A percentile compares a stretch with the other conserved stretches of the same genome.
phyloP scores from a whole-genome alignment of 164 flowering plant genomes.

The Vitis rupestris region DNA sequence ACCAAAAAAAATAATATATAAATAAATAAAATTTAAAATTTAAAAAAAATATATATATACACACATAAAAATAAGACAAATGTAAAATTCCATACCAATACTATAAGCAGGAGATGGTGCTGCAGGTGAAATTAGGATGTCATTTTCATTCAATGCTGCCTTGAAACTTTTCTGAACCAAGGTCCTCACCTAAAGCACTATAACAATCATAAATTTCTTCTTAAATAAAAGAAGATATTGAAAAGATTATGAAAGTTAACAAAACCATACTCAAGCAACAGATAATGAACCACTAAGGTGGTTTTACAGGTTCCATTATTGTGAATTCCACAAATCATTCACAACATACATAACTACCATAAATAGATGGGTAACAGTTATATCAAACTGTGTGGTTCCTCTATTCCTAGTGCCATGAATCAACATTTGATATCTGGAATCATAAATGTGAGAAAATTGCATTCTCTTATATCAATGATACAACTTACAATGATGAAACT shows the following conservation, averaged over 20 bases:
- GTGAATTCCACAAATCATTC: too few relatives aligned
- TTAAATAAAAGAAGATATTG: conserved; percentile 1
- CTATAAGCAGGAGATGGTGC: conserved; percentile 94
- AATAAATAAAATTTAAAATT: too few relatives aligned
- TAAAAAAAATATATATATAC: too few relatives aligned
- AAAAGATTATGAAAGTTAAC: background rate
- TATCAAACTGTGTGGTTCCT: too few relatives aligned
- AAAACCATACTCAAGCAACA: background rate
- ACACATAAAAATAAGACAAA: background rate
- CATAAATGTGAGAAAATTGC: too few relatives aligned
- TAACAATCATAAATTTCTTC: conserved; percentile 27
- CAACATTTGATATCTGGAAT: too few relatives aligned
- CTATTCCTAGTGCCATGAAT: too few relatives aligned
- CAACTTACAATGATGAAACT: background rate
- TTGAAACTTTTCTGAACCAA: conserved; percentile 68
- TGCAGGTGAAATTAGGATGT: conserved; percentile 90
- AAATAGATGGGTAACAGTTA: too few relatives aligned
- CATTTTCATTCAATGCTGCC: conserved; percentile 72
- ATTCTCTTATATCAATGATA: too few relatives aligned
- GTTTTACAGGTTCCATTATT: background rate
- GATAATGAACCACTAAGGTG: background rate
- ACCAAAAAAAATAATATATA: background rate
- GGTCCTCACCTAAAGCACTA: conserved; percentile 81
- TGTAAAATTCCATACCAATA: conserved; percentile 48
- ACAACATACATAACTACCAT: too few relatives aligned